Base-by-base conservation (phyloP, 208 protist genomes). In the Leishmania guyanensis region DNA sequence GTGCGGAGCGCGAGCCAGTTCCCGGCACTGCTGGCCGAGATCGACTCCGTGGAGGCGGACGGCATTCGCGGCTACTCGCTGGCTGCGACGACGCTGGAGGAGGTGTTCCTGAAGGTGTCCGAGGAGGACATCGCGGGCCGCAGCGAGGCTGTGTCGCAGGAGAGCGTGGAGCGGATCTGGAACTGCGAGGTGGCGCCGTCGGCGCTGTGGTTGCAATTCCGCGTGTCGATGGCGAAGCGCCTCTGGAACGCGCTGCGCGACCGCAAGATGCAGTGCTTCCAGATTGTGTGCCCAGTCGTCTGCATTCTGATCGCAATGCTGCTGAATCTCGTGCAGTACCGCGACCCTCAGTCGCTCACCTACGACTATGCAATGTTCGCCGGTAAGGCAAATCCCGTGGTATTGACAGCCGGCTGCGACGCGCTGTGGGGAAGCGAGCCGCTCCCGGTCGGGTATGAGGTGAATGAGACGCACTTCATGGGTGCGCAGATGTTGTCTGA, bases 231-330 rank as follows among this genome's bases (percentile, higher is more conserved):
- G 84, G 2, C 77, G 48, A 96, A 96, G 83, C 91, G 93, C 0
- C 82, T 88, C 33, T 80, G 85, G 73, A 88, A 83, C 73, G 80
- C 88, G 51, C 68, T 92, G 62, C 87, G 93, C 16, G 93, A 97
- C 74, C 85, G 85, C 33, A 83, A 86, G 66, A 94, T 88, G 69
- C 89, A 91, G 78, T 93, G 81, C 76, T 87, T 97, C 76, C 93
- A 97, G 79, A 80, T 97, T 78, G 72, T 95, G 1, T 92, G 91
- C 83, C 93, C 93, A 0, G 89, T 95, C 5, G 53, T 87, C 51
- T 91, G 86, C 82, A 77, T 97, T 62, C 60, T 94, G 10, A 75
- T 97, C 26, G 93, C 92, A 0, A 91, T 95, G 87, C 81, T 97
- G 56, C 82, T 97, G 0, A 89, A 70, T 26, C 85, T 90, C 20